phyloP scores from a whole-genome alignment of 1,284 basidiomycete species.

The Sphagnurus paluster region DNA sequence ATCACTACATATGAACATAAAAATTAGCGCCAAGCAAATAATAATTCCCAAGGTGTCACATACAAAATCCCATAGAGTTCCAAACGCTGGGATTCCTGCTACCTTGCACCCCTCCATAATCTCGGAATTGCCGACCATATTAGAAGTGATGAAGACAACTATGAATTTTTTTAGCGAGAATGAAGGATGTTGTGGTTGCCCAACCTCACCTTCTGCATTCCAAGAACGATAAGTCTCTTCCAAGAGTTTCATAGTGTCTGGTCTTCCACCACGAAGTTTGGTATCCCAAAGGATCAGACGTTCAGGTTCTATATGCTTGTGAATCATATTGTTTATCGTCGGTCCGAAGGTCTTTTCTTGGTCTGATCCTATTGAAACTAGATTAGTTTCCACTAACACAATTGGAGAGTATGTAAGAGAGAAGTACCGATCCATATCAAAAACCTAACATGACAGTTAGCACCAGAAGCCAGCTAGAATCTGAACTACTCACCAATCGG shows the following conservation, averaged over 20 bases:
- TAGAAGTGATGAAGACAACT: constrained; percentile 81
- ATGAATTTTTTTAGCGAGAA: constrained; percentile 5
- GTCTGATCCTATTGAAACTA: constrained; percentile 53
- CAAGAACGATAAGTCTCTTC: constrained; percentile 65
- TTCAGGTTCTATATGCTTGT: constrained; percentile 65
- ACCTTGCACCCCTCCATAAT: constrained; percentile 80
- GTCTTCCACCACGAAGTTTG: constrained; percentile 66
- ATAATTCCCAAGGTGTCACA: no score
- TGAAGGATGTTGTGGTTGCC: no score
- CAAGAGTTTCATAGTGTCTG: constrained; percentile 75
- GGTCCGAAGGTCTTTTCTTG: constrained; percentile 79
- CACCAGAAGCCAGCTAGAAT: background rate
- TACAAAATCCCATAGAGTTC: constrained; percentile 11
- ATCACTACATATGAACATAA: no score
- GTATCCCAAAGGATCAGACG: constrained; percentile 73
- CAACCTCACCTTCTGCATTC: constrained; percentile 63
- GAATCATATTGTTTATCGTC: constrained; percentile 69
- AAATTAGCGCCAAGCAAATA: no score
- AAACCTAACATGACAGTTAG: constrained; percentile 45
- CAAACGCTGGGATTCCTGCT: constrained; percentile 69
- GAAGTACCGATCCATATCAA: constrained; percentile 72
- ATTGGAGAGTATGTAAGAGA: constrained; percentile 9
- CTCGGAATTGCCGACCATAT: constrained; percentile 69
- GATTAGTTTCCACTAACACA: constrained; percentile 4
- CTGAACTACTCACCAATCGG: constrained; percentile 52